Base-by-base conservation (phyloP, 2,329 filamentous ascomycete genomes). In the Colletotrichum cereale region DNA sequence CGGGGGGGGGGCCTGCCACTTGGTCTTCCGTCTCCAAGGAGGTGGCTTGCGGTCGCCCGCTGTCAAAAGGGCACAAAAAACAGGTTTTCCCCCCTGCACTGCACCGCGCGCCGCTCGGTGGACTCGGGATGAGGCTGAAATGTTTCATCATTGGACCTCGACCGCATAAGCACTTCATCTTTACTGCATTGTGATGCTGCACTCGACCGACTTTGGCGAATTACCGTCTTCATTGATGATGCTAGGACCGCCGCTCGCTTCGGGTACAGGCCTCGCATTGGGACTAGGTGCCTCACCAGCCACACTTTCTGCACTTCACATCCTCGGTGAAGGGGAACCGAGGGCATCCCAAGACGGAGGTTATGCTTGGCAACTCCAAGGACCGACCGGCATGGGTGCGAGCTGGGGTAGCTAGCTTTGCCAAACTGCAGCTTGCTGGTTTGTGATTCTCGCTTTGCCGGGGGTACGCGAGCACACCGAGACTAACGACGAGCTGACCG, bases 101-200 rank as follows among this genome's bases (percentile, higher is more conserved):
- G 66, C 48, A 60, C 48, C 21, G 18, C 36, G 31, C 44, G 47
- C 53, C 31, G 60, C 44, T 58, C 44, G 58, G 36, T 67, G 58
- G 57, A 11, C 56, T 65, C 47, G 60, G n/a, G 66, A 71, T 71
- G 70, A 69, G 70, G 70, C 70, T 72, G 70, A 70, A 68, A 52
- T 71, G 66, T 72, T 71, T 71, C 70, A 72, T 70, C 60, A 72
- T 72, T 72, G 48, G 66, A 62, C 61, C 47, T 66, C 48, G 66
- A 42, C 68, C 52, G 64, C 68, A 71, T 53, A 26, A 53, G 57
- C 63, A 67, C 63, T 67, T 67, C 48, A 48, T 26, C 34, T 16
- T 53, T 40, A 63, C 68, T 62, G 64, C 68, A 71, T 71, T 21
- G 57, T 62, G 64, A 71, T 71, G 58, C 64, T 57, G 67, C 57